phyloP scores from a whole-genome alignment of 1,284 basidiomycete genomes.

The Moesziomyces sp. region DNA sequence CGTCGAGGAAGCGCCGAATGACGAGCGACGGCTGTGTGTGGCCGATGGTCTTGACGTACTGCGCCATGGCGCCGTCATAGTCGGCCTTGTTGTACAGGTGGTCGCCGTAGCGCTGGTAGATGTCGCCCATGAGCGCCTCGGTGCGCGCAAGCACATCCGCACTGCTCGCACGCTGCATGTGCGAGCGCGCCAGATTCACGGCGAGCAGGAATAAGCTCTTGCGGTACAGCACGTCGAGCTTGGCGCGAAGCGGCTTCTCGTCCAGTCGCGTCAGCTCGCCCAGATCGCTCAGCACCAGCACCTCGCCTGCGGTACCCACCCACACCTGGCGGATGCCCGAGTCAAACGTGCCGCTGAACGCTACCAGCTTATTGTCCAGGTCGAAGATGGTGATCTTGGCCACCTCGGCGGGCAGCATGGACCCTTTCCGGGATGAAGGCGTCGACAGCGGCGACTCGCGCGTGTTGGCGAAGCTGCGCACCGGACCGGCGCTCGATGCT shows the following conservation, averaged over 20 bases:
- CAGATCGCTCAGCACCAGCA: constrained; percentile 54
- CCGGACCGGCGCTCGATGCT: constrained; percentile 76
- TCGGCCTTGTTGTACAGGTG: constrained; percentile 90
- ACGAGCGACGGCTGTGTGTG: constrained; percentile 92
- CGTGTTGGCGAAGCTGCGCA: constrained; percentile 74
- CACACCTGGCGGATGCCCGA: constrained; percentile 50
- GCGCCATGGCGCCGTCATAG: constrained; percentile 90
- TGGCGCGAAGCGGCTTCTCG: constrained; percentile 59
- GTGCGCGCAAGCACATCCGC: constrained; percentile 35
- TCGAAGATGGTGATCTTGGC: constrained; percentile 91
- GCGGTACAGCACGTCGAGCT: constrained; percentile 62
- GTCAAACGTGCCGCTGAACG: constrained; percentile 71
- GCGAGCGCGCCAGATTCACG: constrained; percentile 54
- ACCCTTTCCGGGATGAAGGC: constrained; percentile 15
- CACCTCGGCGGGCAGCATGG: constrained; percentile 18
- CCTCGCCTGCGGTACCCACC: constrained; percentile 36
- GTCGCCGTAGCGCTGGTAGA: constrained; percentile 81
- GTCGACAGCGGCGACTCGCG: constrained; percentile 36
- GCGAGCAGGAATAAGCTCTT: constrained; percentile 62
- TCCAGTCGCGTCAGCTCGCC: constrained; percentile 46
- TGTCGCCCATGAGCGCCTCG: constrained; percentile 60
- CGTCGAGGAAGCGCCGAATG: constrained; percentile 94
- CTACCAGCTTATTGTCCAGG: constrained; percentile 89
- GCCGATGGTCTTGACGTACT: constrained; percentile 91
- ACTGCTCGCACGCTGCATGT: constrained; percentile 42